A percentile compares a stretch with the other conserved stretches of the same genome.
Conservation (phyloP, 2,329 filamentous ascomycete species). For the Acrocalymma vagum region DNA sequence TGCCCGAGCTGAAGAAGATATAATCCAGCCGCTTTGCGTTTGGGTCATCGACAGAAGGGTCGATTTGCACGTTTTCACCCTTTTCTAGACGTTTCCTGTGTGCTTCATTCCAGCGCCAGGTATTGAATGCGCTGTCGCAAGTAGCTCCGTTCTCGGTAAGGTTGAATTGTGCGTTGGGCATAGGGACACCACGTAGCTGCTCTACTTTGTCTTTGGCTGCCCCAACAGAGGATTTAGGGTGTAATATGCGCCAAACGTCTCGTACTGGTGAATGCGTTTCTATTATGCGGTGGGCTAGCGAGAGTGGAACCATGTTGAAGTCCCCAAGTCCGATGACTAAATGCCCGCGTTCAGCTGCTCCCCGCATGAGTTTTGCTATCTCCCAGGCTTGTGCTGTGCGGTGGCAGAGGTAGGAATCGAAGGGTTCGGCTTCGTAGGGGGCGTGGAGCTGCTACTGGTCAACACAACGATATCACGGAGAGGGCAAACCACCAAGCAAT, state of each 20-base stretch:
- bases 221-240: constrained; percentile 85
- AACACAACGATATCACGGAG: constrained; percentile 47
- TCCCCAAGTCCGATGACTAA: constrained; percentile 88
- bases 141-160: constrained; percentile 83
- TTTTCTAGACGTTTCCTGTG: constrained; percentile 73
- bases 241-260: constrained; percentile 85
- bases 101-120: constrained; percentile 86
- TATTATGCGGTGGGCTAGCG: constrained; percentile 83
- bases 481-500: background rate
- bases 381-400: constrained; percentile 95
- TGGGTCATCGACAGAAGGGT: constrained; percentile 73
- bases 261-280: constrained; percentile 78
- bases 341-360: constrained; percentile 80
- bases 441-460: constrained; percentile 72
- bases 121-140: constrained; percentile 86
- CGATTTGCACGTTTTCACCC: constrained; percentile 70
- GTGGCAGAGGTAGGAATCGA: constrained; percentile 90
- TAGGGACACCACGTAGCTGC: constrained; percentile 68
- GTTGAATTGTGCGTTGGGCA: constrained; percentile 82
- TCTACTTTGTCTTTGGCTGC: constrained; percentile 74
- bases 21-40: constrained; percentile 92
- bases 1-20: constrained; percentile 73
- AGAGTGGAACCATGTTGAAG: constrained; percentile 95
- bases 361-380: constrained; percentile 86
- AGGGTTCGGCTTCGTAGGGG: constrained; percentile 80